phyloP scores from a whole-genome alignment of 148 eudicot genomes.

The Fagopyrum tataricum region DNA sequence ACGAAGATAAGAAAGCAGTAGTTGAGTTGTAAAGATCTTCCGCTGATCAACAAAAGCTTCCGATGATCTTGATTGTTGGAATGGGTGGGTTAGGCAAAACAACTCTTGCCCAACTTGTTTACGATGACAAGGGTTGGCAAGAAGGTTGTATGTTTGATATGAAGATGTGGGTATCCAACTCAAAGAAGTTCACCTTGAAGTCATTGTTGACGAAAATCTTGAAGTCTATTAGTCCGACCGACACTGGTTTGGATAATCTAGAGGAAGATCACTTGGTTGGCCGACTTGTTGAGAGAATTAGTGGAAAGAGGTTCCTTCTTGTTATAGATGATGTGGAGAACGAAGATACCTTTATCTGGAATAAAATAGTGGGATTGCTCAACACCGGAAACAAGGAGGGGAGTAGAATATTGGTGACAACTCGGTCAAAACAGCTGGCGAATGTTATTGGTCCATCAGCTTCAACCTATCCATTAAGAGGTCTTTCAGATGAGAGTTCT shows the following conservation, averaged over 20 bases:
- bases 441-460: conserved; percentile 16
- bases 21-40: conserved; percentile 15
- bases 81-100: conserved; percentile 32
- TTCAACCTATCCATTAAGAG: conserved; percentile 10
- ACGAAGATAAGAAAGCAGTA: conserved; percentile 17
- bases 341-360: conserved; percentile 17
- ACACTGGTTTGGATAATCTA: neutral
- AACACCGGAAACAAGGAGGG: conserved; percentile 1
- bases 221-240: neutral
- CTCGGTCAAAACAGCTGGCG: conserved; percentile 23
- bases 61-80: conserved; percentile 23
- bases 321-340: conserved; percentile 31
- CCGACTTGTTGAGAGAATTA: neutral
- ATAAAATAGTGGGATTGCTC: conserved; percentile 13
- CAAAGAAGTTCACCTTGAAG: conserved; percentile 19
- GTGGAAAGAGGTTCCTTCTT: conserved; percentile 20
- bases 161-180: conserved; percentile 28
- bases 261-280: conserved; percentile 14
- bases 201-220: conserved; percentile 14
- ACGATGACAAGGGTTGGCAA: conserved; percentile 11
- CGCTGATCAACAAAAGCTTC: neutral
- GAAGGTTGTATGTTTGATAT: conserved; percentile 14
- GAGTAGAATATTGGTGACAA: conserved; percentile 34
- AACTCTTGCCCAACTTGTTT: conserved; percentile 26
- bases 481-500: conserved; percentile 22